Conservation (phyloP, 1,139 yeast genomes). For the Zhuliangozyma parablackwelliae region DNA sequence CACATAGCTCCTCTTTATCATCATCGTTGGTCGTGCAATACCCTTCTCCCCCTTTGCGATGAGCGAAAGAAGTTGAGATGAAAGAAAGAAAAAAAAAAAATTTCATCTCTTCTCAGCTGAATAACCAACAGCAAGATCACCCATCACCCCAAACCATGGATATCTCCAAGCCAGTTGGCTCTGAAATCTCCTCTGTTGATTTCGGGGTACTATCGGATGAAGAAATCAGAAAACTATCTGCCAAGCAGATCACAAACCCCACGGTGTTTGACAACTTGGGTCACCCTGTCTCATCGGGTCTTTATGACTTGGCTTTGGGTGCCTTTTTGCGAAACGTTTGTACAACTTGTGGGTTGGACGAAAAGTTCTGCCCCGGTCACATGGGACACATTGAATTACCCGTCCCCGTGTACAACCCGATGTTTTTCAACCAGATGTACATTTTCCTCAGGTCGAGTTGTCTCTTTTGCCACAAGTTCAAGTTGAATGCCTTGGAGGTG, state of each 20-base stretch:
- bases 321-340: conserved; percentile 87
- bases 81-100: neutral
- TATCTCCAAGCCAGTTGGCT: conserved; percentile 92
- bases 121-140: neutral
- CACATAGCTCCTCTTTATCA: too few species aligned
- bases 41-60: neutral
- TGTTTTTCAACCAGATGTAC: conserved; percentile 89
- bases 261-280: conserved; percentile 93
- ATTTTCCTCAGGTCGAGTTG: conserved; percentile 80
- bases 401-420: conserved; percentile 89
- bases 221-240: conserved; percentile 82
- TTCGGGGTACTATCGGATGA: conserved; percentile 80
- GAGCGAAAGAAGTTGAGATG: neutral
- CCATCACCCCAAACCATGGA: conserved; percentile 51
- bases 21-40: neutral
- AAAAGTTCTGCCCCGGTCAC: conserved; percentile 95
- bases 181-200: conserved; percentile 89
- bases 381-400: conserved; percentile 98
- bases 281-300: conserved; percentile 90
- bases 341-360: conserved; percentile 94
- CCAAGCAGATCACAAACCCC: conserved; percentile 93
- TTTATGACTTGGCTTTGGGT: conserved; percentile 90
- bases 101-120: neutral
- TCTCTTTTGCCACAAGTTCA: conserved; percentile 84
- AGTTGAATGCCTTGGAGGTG: conserved; percentile 61